Base-by-base conservation (phyloP, 345 rosid genomes). In the Microcos paniculata region DNA sequence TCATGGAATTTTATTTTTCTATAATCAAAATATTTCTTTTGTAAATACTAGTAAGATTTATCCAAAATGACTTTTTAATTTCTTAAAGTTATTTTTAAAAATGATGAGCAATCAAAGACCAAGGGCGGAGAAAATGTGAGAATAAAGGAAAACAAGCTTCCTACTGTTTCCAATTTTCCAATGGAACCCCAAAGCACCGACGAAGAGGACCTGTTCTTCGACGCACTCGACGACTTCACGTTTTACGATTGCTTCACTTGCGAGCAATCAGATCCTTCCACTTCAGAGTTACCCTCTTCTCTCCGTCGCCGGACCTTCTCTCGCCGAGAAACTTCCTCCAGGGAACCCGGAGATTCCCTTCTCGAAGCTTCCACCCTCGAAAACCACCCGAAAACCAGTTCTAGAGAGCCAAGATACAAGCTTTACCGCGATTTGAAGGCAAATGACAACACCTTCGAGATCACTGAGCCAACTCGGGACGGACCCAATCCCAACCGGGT, bases 221-320 rank as follows among this genome's bases (percentile, higher is more conserved):
- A 90, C 73, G 90, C 96, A 0, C 71, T 70, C 15, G 94, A 87
- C 51, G 89, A 89, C 31, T 91, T 90, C 70, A 85, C 85, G 2
- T 86, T 85, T 46, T 53, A 80, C 82, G 93, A 89, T 72, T 85
- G 86, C 85, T 4, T 48, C 72, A 40, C 30, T 30, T 23, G 74
- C 43, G 80, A 78, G 45, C 73, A 77, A 77, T 76, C 84, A n/a
- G 80, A 78, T 19, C 80, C 71, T 31, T 77, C 82, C 73, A 18
- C 77, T 4, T 80, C 85, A 45, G 73, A 57, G 72, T 76, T 71
- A 18, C 62, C 82, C 51, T 71, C 78, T 62, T 35, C 82, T 42
- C 84, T 87, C 43, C 87, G 87, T 1, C 83, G 83, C 26, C 70
- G 92, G 30, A 75, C 59, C 14, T 48, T 77, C 21, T 48, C 77